These are phyloP conservation scores for Cymbopogon citratus DNA, from an alignment of 176 grass and related monocot species.

Conservation along the genomic window DNA sequence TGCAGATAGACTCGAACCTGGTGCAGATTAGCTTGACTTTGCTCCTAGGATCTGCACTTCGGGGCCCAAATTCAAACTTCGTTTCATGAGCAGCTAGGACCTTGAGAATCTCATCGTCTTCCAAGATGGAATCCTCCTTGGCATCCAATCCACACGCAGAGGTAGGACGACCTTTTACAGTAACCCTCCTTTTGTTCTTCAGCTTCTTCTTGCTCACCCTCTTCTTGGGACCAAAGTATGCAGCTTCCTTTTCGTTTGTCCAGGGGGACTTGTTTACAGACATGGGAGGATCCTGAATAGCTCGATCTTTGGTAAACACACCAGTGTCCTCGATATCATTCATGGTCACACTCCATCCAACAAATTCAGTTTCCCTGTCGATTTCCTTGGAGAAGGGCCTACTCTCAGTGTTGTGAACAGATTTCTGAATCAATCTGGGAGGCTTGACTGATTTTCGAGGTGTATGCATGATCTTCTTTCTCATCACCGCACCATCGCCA, in stretches of 20 bases:
- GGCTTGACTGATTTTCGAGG: constrained; percentile 9
- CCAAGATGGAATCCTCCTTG: background rate
- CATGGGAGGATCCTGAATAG: constrained; percentile 24
- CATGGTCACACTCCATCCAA: background rate
- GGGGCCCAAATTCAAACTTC: background rate
- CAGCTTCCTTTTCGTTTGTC: constrained; percentile 6
- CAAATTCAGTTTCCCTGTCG: background rate
- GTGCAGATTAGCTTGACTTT: constrained; percentile 38
- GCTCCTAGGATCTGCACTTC: constrained; percentile 9
- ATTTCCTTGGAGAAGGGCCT: background rate
- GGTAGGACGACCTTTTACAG: background rate
- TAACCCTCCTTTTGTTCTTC: background rate
- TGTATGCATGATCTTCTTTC: background rate
- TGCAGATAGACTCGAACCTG: constrained; percentile 45
- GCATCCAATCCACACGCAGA: background rate
- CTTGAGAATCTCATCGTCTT: constrained; percentile 14
- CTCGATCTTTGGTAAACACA: background rate
- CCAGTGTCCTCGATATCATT: background rate
- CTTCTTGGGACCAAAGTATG: background rate
- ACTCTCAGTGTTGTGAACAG: background rate
- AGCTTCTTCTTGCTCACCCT: background rate
- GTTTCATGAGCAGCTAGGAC: constrained; percentile 8
- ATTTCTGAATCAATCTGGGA: constrained; percentile 19
- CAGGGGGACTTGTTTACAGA: background rate
- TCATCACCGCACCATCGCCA: background rate